Percentiles rank a stretch among this genome's conserved stretches.
Conservation (phyloP, 148 eudicot species). For the Chenopodium formosanum region DNA sequence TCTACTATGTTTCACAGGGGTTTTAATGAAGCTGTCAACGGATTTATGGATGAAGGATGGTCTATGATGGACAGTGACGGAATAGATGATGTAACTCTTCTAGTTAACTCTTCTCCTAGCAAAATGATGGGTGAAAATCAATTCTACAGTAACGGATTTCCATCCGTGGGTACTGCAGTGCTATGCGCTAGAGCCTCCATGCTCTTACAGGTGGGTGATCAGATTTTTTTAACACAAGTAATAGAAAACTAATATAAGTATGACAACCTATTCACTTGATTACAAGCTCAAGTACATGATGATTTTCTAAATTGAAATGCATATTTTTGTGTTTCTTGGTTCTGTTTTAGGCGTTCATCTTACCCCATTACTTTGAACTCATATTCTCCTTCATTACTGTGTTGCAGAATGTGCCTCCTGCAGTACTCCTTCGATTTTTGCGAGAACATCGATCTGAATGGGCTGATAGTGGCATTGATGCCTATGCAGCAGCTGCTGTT, state of each 20-base stretch:
- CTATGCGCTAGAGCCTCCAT: conserved; percentile 92
- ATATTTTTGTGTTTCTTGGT: neutral
- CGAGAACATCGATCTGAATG: conserved; percentile 93
- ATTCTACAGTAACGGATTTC: conserved; percentile 52
- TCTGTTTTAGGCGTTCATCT: neutral
- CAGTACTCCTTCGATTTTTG: conserved; percentile 64
- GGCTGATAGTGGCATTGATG: conserved; percentile 91
- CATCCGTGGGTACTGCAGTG: conserved; percentile 57
- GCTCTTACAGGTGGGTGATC: conserved; percentile 71
- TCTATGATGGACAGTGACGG: conserved; percentile 82
- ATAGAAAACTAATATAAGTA: neutral
- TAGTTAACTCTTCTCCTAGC: conserved; percentile 69
- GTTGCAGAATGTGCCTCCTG: conserved; percentile 78
- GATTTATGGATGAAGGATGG: conserved; percentile 93
- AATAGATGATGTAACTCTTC: conserved; percentile 74
- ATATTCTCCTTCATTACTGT: neutral
- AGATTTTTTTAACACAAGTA: neutral
- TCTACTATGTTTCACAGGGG: conserved; percentile 50
- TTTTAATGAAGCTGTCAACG: conserved; percentile 89
- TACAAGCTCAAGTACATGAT: neutral
- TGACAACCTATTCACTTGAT: neutral
- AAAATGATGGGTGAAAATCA: conserved; percentile 60
- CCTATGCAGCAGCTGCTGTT: conserved; percentile 76
- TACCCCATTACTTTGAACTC: neutral
- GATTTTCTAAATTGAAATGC: neutral